A percentile compares a stretch with the other conserved stretches of the same genome.
Conservation (phyloP, 345 rosid genomes). For the Cardamine chenopodiifolia region DNA sequence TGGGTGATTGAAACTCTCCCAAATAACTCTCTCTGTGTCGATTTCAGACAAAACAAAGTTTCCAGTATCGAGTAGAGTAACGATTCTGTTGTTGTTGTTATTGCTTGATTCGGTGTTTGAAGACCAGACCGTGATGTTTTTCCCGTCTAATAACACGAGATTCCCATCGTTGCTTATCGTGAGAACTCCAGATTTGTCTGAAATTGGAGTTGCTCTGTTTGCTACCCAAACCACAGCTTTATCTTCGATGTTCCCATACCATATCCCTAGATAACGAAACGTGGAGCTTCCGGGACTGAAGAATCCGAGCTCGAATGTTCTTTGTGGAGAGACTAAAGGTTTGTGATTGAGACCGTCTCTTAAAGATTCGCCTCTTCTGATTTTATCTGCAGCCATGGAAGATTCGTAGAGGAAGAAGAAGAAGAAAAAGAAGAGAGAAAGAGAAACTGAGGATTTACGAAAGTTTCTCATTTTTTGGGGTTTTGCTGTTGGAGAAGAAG, state of each 20-base stretch:
- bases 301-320: conserved; percentile 45
- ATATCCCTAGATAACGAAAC: conserved; percentile 35
- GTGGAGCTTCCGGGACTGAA: conserved; percentile 40
- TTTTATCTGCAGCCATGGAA: conserved; percentile 31
- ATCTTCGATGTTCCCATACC: conserved; percentile 43
- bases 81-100: conserved; percentile 42
- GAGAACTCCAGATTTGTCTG: conserved; percentile 49
- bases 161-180: conserved; percentile 55
- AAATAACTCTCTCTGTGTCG: conserved; percentile 36
- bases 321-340: conserved; percentile 33
- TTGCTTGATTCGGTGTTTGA: conserved; percentile 34
- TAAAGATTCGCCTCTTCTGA: conserved; percentile 34
- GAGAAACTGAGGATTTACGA: background rate
- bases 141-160: conserved; percentile 53
- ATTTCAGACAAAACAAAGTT: conserved; percentile 43
- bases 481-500: conserved; percentile 1
- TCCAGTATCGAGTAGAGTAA: conserved; percentile 36
- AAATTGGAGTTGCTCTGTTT: conserved; percentile 59
- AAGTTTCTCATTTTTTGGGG: conserved; percentile 25
- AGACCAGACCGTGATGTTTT: conserved; percentile 51
- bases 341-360: conserved; percentile 33
- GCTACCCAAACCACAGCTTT: conserved; percentile 53
- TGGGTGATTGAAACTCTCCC: conserved; percentile 72
- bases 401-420: conserved; percentile 10
- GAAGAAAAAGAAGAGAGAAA: conserved; percentile 19